A percentile compares a stretch with the other conserved stretches of the same genome.
These are phyloP conservation scores for Microbotryomycetes sp. DNA, from an alignment of 1,284 basidiomycete species.

Conservation along the genomic window DNA sequence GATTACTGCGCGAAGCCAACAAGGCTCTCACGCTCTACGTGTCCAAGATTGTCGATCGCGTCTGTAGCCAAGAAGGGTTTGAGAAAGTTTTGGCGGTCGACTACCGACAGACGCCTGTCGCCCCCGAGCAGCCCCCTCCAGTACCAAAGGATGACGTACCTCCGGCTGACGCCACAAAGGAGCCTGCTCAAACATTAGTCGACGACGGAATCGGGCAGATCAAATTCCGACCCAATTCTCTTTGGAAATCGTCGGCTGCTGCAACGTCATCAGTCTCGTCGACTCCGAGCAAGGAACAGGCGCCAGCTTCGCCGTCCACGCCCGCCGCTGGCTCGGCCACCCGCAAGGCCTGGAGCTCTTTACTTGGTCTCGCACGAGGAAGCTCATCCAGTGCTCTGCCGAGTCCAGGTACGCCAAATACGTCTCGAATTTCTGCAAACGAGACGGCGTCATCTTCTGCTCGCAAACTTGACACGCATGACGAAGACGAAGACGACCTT, in stretches of 20 bases:
- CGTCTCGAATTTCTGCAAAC: not conserved
- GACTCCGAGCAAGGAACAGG: not conserved
- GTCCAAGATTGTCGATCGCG: conserved; percentile 36
- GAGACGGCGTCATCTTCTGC: conserved; percentile 3
- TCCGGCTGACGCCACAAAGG: conserved; percentile 1
- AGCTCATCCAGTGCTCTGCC: not conserved
- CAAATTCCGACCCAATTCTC: not conserved
- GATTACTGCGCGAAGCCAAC: conserved; percentile 33
- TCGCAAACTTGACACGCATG: conserved; percentile 10
- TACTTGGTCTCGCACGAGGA: not conserved
- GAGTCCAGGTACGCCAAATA: not conserved
- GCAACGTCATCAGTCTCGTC: not conserved
- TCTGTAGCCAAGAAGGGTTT: conserved; percentile 36
- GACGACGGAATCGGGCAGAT: not conserved
- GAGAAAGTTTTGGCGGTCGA: conserved; percentile 36
- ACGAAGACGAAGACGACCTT: conserved; percentile 36
- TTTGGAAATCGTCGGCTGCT: not conserved
- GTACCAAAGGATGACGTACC: conserved; percentile 6
- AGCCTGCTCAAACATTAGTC: not conserved
- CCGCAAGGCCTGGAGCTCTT: not conserved
- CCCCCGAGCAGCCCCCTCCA: not conserved
- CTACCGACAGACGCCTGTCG: conserved; percentile 13
- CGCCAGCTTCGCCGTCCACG: not conserved
- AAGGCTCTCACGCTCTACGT: conserved; percentile 35
- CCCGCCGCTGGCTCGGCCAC: not conserved